Conservation (phyloP, 306 rosid genomes). For the Dryas octopetala region DNA sequence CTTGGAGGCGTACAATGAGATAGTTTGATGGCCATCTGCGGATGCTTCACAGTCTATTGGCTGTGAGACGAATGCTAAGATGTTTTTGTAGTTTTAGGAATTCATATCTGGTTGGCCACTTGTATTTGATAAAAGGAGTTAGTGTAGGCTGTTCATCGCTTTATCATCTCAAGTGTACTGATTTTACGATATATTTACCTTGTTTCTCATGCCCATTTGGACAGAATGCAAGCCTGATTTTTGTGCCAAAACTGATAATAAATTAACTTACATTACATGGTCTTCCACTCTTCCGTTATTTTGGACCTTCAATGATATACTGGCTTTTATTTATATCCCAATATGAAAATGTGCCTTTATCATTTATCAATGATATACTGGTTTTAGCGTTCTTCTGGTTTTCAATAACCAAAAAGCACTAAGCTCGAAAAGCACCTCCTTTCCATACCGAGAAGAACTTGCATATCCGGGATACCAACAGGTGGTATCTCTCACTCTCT, state of each 20-base stretch:
- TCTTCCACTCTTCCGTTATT: not conserved
- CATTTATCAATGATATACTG: too few relatives aligned
- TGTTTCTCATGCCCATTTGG: not conserved
- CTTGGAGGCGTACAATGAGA: conserved; percentile 31
- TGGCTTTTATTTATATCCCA: too few relatives aligned
- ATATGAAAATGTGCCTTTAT: too few relatives aligned
- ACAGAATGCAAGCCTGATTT: not conserved
- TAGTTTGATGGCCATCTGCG: conserved; percentile 31
- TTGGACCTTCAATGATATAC: too few relatives aligned
- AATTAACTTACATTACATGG: too few relatives aligned
- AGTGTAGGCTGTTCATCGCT: conserved; percentile 12
- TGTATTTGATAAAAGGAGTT: conserved; percentile 13
- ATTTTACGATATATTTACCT: not conserved
- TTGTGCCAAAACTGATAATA: not conserved
- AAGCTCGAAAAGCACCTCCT: too few relatives aligned
- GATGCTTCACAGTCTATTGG: conserved; percentile 17
- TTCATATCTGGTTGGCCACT: conserved; percentile 3
- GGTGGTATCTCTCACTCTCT: too few relatives aligned
- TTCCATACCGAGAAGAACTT: too few relatives aligned
- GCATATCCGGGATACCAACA: too few relatives aligned
- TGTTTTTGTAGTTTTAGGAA: conserved; percentile 16
- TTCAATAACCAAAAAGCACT: too few relatives aligned
- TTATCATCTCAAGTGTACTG: not conserved
- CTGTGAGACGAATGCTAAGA: conserved; percentile 19
- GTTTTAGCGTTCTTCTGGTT: not conserved